phyloP scores from a whole-genome alignment of 2,329 filamentous ascomycete species.

The Fusarium pseudonygamai region DNA sequence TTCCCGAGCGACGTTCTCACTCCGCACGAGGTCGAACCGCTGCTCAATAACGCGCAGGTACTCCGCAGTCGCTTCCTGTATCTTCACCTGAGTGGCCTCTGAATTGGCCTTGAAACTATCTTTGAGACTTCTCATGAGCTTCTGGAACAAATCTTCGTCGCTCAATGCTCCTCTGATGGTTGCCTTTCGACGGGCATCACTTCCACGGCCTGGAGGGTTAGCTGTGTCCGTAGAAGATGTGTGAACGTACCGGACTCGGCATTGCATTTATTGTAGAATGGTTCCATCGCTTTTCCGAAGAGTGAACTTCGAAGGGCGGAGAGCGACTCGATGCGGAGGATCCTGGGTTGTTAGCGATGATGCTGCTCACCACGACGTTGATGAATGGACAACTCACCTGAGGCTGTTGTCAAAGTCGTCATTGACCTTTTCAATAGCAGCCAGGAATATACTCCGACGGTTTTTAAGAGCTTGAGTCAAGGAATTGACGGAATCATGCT shows the following conservation, averaged over 20 bases:
- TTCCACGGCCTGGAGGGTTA: slow-evolving; percentile 45
- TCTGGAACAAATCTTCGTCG: slow-evolving; percentile 43
- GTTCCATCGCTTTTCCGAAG: slow-evolving; percentile 50
- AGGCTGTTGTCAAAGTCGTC: slow-evolving; percentile 36
- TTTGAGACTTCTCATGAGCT: slow-evolving; percentile 43
- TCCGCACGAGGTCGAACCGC: slow-evolving; percentile 50
- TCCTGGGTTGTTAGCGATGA: slow-evolving; percentile 37
- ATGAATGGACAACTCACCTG: neutral
- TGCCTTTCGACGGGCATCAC: slow-evolving; percentile 45
- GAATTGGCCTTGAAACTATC: slow-evolving; percentile 34
- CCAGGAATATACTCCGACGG: slow-evolving; percentile 41
- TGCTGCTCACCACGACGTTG: neutral
- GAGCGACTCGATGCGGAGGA: slow-evolving; percentile 47
- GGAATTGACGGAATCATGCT: neutral
- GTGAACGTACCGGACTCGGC: slow-evolving; percentile 45
- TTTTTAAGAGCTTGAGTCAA: slow-evolving; percentile 43
- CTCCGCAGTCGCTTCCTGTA: slow-evolving; percentile 19
- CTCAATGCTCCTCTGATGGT: slow-evolving; percentile 46
- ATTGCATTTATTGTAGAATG: slow-evolving; percentile 45
- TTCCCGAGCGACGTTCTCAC: slow-evolving; percentile 51
- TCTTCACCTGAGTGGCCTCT: slow-evolving; percentile 30
- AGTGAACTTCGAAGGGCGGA: slow-evolving; percentile 51
- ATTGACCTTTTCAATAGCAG: slow-evolving; percentile 41
- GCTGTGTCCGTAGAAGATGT: fast-evolving
- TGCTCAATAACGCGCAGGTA: slow-evolving; percentile 43